These are phyloP conservation scores for Fusarium goolgardi DNA, from an alignment of 2,329 filamentous ascomycete species.

Conservation along the genomic window DNA sequence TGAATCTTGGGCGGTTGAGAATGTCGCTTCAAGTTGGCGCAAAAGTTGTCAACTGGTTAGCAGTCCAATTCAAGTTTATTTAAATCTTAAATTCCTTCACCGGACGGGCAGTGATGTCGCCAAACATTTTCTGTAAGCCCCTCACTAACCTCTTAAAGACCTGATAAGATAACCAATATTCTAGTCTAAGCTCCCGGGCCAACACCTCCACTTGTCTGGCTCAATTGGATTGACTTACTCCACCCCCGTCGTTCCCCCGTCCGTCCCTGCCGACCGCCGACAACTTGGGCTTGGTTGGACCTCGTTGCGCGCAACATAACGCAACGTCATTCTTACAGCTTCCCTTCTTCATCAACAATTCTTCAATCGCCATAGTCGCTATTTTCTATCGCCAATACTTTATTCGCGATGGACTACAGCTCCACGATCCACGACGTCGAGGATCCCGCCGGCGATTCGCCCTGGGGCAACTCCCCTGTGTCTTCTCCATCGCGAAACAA, in stretches of 20 bases:
- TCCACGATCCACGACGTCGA: conserved; percentile 66
- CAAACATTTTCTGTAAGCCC: conserved; percentile 55
- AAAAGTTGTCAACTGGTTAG: conserved; percentile 6
- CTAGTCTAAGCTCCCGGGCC: conserved; percentile 24
- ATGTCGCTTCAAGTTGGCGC: neutral
- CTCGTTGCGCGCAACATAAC: conserved; percentile 42
- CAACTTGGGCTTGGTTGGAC: conserved; percentile 24
- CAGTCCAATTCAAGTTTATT: conserved; percentile 3
- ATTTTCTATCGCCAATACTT: conserved; percentile 20
- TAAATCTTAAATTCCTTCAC: conserved; percentile 29
- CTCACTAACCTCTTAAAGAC: conserved; percentile 52
- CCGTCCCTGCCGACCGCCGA: conserved; percentile 39
- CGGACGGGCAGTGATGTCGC: conserved; percentile 23
- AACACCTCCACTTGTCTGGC: conserved; percentile 15
- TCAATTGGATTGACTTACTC: conserved; percentile 22
- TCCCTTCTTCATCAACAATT: conserved; percentile 32
- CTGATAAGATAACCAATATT: conserved; percentile 45
- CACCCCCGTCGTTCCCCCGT: conserved; percentile 34
- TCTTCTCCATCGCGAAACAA: conserved; percentile 62
- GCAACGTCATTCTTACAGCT: conserved; percentile 43
- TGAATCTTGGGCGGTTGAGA: neutral
- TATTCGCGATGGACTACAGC: conserved; percentile 67
- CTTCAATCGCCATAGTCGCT: conserved; percentile 12
- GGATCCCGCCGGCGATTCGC: conserved; percentile 63
- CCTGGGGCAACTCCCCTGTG: conserved; percentile 67